phyloP scores from a whole-genome alignment of 1,284 basidiomycete genomes.

The Takashimella tepidaria region DNA sequence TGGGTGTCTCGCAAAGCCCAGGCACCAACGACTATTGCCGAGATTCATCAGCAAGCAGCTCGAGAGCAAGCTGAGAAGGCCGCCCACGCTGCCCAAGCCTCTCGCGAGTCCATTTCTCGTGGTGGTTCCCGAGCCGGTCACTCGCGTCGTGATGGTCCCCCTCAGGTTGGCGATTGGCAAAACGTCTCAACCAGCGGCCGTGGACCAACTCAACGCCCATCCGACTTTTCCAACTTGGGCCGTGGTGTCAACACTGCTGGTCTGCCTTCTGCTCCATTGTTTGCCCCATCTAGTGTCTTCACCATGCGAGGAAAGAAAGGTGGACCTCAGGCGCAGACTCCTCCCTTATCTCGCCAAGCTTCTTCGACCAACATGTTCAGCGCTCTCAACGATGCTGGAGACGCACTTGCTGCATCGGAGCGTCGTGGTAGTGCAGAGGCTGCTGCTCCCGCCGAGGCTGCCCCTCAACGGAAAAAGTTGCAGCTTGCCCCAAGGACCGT shows the following conservation, averaged over 20 bases:
- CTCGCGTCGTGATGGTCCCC: constrained; percentile 56
- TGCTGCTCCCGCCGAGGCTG: constrained; percentile 47
- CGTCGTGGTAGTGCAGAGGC: constrained; percentile 29
- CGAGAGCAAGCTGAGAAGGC: constrained; percentile 73
- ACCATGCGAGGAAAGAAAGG: constrained; percentile 64
- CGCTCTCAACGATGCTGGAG: constrained; percentile 59
- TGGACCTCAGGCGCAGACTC: constrained; percentile 51
- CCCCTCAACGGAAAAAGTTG: constrained; percentile 66
- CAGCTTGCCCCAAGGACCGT: constrained; percentile 60
- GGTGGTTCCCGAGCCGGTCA: constrained; percentile 85
- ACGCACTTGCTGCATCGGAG: constrained; percentile 51
- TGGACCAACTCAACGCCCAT: constrained; percentile 54
- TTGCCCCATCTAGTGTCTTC: constrained; percentile 78
- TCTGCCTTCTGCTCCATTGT: constrained; percentile 62
- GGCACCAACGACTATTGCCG: constrained; percentile 82
- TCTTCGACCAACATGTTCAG: constrained; percentile 85
- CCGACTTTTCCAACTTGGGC: constrained; percentile 79
- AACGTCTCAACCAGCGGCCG: constrained; percentile 58
- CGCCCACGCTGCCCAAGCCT: constrained; percentile 50
- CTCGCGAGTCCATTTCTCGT: constrained; percentile 58
- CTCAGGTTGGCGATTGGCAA: constrained; percentile 71
- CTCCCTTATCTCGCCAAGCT: constrained; percentile 67
- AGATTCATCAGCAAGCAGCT: constrained; percentile 75
- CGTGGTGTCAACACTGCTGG: constrained; percentile 70
- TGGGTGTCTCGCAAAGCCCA: constrained; percentile 72